Base-by-base conservation (phyloP, 805 yeast species). In the Saccharomycopsis vini region DNA sequence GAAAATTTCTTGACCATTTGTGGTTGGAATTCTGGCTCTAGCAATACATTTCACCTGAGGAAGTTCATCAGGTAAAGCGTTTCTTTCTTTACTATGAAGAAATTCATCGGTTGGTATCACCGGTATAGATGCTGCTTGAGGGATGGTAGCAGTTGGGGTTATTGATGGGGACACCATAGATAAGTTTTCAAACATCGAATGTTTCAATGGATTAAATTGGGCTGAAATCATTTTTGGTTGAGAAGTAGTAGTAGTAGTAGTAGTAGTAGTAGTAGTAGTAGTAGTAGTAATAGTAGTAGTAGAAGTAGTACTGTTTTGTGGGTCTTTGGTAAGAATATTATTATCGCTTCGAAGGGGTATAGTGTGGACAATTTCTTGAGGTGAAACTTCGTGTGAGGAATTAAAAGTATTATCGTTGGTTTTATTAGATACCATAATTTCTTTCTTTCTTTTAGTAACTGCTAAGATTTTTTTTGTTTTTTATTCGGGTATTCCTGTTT, bases 1-100 rank as follows among this genome's bases (percentile, higher is more conserved):
- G 55, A 88, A 92, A 41, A 90, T 88, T 58, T 92, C 98, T 1
- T 94, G 88, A 3, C 97, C 97, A 43, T 79, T 79, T 1, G 95
- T 88, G 3, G 99, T 92, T 40, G 98, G 98, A 44, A 92, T 90
- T 47, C 99, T 70, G 2, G 98, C 39, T 28, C 44, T 1, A 97
- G 97, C 50, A 92, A 66, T 18, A 46, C 40, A 35, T n/a, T 26
- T 73, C 10, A 92, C 97, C 21, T 60, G 54, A 1, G 97, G 97
- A 49, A 90, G 66, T 16, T 24, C 21, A 19, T 34, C 44, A n/a
- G 40, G 39, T 23, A 26, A 21, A 3, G 39, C 10, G 33, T 43
- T 37, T 19, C 44, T 18, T 26, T 40, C 44, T 4, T 40, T 15
- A 16, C 29, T 40, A 10, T 33, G 15, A 20, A 40, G 39, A 18